phyloP scores from a whole-genome alignment of 371 early-diverging fungal genomes.

The Apophysomyces sp. region DNA sequence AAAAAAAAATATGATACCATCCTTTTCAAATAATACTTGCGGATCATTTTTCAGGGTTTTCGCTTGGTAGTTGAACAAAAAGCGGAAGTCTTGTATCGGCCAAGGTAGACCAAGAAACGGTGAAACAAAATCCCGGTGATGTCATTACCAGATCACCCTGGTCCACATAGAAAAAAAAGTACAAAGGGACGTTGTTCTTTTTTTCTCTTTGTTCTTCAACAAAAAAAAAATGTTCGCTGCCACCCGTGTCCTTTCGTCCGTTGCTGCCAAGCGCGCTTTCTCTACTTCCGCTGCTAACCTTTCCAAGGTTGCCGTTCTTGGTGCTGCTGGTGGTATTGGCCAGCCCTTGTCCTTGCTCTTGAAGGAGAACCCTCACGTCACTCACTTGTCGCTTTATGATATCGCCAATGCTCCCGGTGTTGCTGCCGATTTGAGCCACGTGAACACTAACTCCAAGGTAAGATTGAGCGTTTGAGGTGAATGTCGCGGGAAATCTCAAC shows the following conservation, averaged over 20 bases:
- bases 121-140: no score
- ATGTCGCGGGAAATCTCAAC: background rate
- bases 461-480: constrained; percentile 4
- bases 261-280: constrained; percentile 71
- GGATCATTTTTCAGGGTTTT: no score
- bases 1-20: no score
- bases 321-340: constrained; percentile 93
- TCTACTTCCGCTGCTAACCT: constrained; percentile 65
- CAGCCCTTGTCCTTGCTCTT: constrained; percentile 89
- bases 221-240: constrained; percentile 45
- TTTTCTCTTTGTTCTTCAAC: constrained; percentile 16
- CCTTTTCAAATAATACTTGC: no score
- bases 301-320: constrained; percentile 80
- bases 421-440: constrained; percentile 97
- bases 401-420: constrained; percentile 97
- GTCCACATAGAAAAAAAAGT: no score
- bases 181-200: background rate
- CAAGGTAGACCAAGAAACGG: no score
- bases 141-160: no score
- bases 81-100: no score
- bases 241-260: constrained; percentile 44
- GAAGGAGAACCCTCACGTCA: constrained; percentile 80
- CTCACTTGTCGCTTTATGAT: constrained; percentile 92
- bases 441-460: constrained; percentile 89
- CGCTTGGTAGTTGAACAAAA: no score